These are phyloP conservation scores for Zygosaccharomyces lentus DNA, from an alignment of 805 yeast genomes.

Conservation along the genomic window DNA sequence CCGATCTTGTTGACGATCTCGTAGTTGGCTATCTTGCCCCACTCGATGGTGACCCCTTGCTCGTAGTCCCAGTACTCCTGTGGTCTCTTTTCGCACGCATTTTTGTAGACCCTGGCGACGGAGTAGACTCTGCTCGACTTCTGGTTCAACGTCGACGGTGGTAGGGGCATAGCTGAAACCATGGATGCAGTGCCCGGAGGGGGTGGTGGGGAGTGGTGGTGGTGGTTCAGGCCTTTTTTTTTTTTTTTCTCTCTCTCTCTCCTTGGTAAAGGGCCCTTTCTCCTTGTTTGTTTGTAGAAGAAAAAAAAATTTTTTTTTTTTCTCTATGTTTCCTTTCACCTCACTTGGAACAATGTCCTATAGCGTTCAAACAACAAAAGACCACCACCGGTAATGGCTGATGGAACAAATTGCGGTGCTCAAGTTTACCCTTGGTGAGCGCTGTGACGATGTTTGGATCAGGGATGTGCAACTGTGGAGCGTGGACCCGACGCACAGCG, in stretches of 20 bases:
- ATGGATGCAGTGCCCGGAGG: not conserved
- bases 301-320: not conserved
- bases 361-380: too few species aligned
- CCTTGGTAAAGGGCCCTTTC: not conserved
- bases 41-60: constrained; percentile 55
- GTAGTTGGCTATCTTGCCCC: constrained; percentile 84
- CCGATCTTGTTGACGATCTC: constrained; percentile 84
- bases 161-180: constrained; percentile 27
- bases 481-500: not conserved
- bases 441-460: constrained; percentile 19
- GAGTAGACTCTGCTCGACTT: constrained; percentile 42
- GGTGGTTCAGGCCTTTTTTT: not conserved
- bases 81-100: constrained; percentile 72
- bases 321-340: not conserved
- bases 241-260: not conserved
- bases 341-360: too few species aligned
- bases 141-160: constrained; percentile 34
- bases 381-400: constrained; percentile 1
- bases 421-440: constrained; percentile 22
- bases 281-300: not conserved
- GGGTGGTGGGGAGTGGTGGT: too few species aligned
- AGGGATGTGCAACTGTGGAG: constrained; percentile 32
- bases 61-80: constrained; percentile 87
- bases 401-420: constrained; percentile 16
- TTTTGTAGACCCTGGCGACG: constrained; percentile 73